phyloP scores from a whole-genome alignment of 495 filamentous ascomycete species.

The Parathielavia hyrcaniae region DNA sequence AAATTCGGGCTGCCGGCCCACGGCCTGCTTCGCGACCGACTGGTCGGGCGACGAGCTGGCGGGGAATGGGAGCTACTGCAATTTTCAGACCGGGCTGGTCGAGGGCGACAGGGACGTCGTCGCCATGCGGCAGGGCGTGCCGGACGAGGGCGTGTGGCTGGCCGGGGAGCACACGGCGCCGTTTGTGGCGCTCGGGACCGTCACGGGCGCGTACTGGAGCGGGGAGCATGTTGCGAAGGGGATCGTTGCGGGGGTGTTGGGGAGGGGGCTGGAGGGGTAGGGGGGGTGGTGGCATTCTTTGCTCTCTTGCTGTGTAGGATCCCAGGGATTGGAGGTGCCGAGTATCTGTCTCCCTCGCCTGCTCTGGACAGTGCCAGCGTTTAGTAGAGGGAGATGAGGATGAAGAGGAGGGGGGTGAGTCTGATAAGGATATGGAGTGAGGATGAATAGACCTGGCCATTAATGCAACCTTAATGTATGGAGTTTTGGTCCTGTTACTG shows the following conservation, averaged over 20 bases:
- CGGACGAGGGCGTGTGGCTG: slow-evolving; percentile 72
- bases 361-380: not conserved
- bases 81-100: slow-evolving; percentile 73
- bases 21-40: slow-evolving; percentile 58
- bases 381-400: too few species aligned
- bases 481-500: not conserved
- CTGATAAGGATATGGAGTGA: too few species aligned
- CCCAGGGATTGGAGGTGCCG: too few species aligned
- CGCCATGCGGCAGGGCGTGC: slow-evolving; percentile 62
- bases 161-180: slow-evolving; percentile 93
- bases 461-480: not conserved
- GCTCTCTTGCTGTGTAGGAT: too few species aligned
- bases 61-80: slow-evolving; percentile 84
- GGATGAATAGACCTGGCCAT: too few species aligned
- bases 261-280: slow-evolving; percentile 7
- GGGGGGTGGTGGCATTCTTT: not conserved
- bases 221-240: slow-evolving; percentile 71
- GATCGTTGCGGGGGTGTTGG: slow-evolving; percentile 41
- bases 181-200: slow-evolving; percentile 80
- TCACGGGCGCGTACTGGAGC: slow-evolving; percentile 87
- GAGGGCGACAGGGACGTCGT: slow-evolving; percentile 70
- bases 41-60: slow-evolving; percentile 81
- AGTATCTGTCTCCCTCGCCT: too few species aligned
- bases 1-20: slow-evolving; percentile 55
- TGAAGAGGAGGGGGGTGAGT: too few species aligned